These are phyloP conservation scores for Hypoxylon trugodes DNA, from an alignment of 495 filamentous ascomycete genomes.

Conservation along the genomic window DNA sequence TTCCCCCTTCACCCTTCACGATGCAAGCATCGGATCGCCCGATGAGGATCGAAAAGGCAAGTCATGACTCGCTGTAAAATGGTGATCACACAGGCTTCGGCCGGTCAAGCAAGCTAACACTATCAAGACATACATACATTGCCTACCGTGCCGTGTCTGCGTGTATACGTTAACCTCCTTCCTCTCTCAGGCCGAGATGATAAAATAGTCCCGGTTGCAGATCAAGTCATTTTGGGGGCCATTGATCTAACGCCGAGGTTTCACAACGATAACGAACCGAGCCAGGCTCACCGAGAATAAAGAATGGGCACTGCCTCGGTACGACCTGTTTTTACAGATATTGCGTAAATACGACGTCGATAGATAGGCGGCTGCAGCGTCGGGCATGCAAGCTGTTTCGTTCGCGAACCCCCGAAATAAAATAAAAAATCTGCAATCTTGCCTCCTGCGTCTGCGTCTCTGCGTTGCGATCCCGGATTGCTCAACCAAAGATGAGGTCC, in stretches of 20 bases:
- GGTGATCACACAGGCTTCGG: not conserved
- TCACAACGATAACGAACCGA: constrained; percentile 20
- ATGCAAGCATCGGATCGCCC: constrained; percentile 34
- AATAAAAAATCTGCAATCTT: constrained; percentile 29
- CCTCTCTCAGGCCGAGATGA: constrained; percentile 25
- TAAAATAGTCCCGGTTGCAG: constrained; percentile 28
- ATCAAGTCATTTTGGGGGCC: constrained; percentile 26
- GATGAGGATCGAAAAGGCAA: constrained; percentile 37
- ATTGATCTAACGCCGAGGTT: constrained; percentile 38
- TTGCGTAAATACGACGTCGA: constrained; percentile 24
- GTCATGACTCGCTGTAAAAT: constrained; percentile 13
- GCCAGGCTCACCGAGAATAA: constrained; percentile 27
- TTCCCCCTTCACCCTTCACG: not conserved
- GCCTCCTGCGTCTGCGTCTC: constrained; percentile 5
- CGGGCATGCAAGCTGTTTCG: constrained; percentile 18
- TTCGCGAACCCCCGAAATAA: constrained; percentile 13
- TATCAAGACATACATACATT: not conserved
- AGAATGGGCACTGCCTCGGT: not conserved
- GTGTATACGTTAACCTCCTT: constrained; percentile 16
- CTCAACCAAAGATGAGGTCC: constrained; percentile 27
- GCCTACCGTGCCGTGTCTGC: not conserved
- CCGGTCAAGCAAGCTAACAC: constrained; percentile 1
- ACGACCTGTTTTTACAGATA: constrained; percentile 10
- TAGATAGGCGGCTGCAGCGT: constrained; percentile 12
- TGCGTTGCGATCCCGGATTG: constrained; percentile 28